phyloP scores from a whole-genome alignment of 306 rosid species.

The Quercus alba region DNA sequence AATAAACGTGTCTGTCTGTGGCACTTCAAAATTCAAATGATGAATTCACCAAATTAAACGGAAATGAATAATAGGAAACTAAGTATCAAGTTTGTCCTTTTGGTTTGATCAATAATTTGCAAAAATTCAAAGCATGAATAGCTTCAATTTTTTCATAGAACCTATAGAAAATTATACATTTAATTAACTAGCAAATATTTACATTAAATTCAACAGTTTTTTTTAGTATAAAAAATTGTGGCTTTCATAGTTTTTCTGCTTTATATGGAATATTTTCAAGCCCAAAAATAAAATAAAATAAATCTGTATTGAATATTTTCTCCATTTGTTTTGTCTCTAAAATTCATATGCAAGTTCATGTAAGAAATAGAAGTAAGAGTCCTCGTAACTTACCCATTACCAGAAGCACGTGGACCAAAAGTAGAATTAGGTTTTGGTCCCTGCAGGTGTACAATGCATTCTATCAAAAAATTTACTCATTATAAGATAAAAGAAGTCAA shows the following conservation, averaged over 20 bases:
- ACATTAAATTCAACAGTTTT: too few species aligned
- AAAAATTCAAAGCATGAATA: background rate
- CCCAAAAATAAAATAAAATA: too few species aligned
- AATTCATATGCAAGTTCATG: constrained; percentile 4
- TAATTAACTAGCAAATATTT: background rate
- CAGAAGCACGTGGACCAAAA: constrained; percentile 39
- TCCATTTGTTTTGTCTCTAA: background rate
- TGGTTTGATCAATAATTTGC: background rate
- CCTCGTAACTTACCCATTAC: constrained; percentile 49
- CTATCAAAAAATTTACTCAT: background rate
- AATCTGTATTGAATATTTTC: background rate
- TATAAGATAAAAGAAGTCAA: background rate
- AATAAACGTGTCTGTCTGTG: background rate
- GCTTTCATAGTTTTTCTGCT: background rate
- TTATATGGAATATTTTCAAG: background rate
- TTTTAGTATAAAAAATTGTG: background rate
- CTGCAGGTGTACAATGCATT: constrained; percentile 37
- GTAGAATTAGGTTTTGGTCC: constrained; percentile 60
- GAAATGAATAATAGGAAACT: background rate
- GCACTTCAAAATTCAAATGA: background rate
- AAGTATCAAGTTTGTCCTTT: background rate
- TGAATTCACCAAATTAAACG: too few species aligned
- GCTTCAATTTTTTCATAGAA: background rate
- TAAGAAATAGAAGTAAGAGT: background rate
- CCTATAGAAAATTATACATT: background rate